Base-by-base conservation (phyloP, 257 asterid genomes). In the Henckelia pumila region DNA sequence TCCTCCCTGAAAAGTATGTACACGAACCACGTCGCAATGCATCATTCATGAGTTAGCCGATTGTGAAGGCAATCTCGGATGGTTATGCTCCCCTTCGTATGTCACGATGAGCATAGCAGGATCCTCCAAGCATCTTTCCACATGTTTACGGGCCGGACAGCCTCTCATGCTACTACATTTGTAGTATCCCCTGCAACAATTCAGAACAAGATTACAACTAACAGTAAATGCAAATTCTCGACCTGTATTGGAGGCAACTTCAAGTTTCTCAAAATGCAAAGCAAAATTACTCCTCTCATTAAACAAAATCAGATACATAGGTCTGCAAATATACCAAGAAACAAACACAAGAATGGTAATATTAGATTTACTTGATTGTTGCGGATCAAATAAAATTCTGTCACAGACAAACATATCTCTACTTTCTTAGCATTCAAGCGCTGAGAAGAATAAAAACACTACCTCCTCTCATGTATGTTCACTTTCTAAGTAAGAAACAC, bases 81-180 rank as follows among this genome's bases (percentile, higher is more conserved):
- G 88, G 77, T 79, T 63, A 55, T 80, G 88, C 56, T 83, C 88
- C 37, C 84, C 85, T 78, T 80, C 83, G 26, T 68, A 83, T 19
- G 82, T 80, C 50, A 83, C 88, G 50, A 83, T 76, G 59, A 83
- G 72, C 85, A 83, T 83, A 17, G 85, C 61, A 10, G 88, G 83
- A n/a, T 83, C 88, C 67, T 83, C 88, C 67, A 78, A 74, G 68
- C 85, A 80, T 63, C 85, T 73, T 63, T 83, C 85, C 1, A 83
- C 85, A 20, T 82, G 88, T 53, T 82, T 82, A 74, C 88, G 60
- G 5, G 88, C 85, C 29, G 88, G 85, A 55, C 88, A 83, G 71
- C 88, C 88, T 80, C 88, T 80, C 76, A 80, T 69, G 70, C 88
- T 83, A 77, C 88, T 83, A 69, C 88, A 83, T 69, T 83, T 83